Evolutionary conservation across 768 basidiomycete species (phyloP).

Genomic region (Boletus sp.): DNA sequence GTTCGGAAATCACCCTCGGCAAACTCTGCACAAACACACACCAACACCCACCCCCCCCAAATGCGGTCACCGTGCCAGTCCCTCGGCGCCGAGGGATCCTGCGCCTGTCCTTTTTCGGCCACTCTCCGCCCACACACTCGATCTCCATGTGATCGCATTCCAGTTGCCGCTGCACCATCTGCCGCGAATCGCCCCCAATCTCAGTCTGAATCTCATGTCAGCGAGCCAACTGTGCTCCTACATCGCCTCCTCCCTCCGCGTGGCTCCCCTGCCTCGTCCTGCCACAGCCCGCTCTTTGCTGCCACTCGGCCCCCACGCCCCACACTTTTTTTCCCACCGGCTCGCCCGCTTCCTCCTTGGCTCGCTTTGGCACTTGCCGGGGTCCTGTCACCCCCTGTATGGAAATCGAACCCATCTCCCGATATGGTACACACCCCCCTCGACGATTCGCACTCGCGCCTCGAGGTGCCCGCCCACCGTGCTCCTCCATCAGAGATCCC

Average conservation of each 20-base stretch:
- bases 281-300: constrained; percentile 29
- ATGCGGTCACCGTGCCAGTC: constrained; percentile 26
- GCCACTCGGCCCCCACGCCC: not conserved
- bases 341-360: constrained; percentile 27
- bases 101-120: constrained; percentile 27
- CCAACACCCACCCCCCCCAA: constrained; percentile 19
- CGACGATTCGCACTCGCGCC: constrained; percentile 32
- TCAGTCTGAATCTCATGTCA: constrained; percentile 30
- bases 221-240: constrained; percentile 17
- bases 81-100: constrained; percentile 43
- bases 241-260: constrained; percentile 16
- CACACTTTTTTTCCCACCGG: constrained; percentile 9
- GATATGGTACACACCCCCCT: constrained; percentile 17
- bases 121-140: constrained; percentile 29
- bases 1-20: constrained; percentile 40
- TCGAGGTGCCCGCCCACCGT: constrained; percentile 4
- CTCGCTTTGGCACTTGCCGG: constrained; percentile 28
- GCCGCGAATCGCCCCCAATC: constrained; percentile 31
- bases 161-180: constrained; percentile 35
- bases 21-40: constrained; percentile 27
- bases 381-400: constrained; percentile 23
- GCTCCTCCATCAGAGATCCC: constrained; percentile 6
- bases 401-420: constrained; percentile 19
- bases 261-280: constrained; percentile 18
- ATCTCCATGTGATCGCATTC: constrained; percentile 32